A percentile compares a stretch with the other conserved stretches of the same genome.
Evolutionary conservation across 768 basidiomycete species (phyloP).

Genomic region (Pleurotus tuoliensis): DNA sequence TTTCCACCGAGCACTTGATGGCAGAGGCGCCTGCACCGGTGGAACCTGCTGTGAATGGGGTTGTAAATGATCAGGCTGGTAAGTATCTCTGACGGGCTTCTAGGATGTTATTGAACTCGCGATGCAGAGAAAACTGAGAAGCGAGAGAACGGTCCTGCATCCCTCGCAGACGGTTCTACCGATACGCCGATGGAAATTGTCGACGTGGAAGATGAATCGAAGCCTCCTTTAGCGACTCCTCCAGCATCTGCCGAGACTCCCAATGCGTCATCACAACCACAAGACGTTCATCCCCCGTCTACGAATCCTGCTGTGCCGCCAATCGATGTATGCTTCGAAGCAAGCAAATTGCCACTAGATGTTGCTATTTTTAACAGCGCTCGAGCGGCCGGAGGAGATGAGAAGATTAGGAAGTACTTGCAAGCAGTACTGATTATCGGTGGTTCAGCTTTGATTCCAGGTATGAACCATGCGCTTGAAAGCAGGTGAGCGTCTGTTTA

Average conservation of each 20-base stretch:
- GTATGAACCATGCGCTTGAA: slow-evolving; percentile 82
- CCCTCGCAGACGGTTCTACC: slow-evolving; percentile 17
- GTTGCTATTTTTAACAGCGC: slow-evolving; percentile 92
- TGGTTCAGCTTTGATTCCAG: slow-evolving; percentile 75
- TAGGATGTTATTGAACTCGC: background rate
- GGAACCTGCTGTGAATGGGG: slow-evolving; percentile 15
- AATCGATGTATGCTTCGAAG: slow-evolving; percentile 81
- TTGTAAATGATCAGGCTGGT: slow-evolving; percentile 3
- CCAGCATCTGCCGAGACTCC: slow-evolving; percentile 14
- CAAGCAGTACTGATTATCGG: slow-evolving; percentile 87
- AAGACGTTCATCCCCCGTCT: slow-evolving; percentile 19
- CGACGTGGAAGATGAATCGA: slow-evolving; percentile 46
- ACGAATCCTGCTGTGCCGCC: slow-evolving; percentile 41
- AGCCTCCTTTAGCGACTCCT: slow-evolving; percentile 24
- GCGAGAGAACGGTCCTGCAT: slow-evolving; percentile 15
- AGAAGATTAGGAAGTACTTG: slow-evolving; percentile 86
- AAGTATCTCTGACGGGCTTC: background rate
- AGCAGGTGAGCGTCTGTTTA: slow-evolving; percentile 55
- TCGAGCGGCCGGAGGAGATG: slow-evolving; percentile 82
- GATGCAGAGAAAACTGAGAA: slow-evolving; percentile 17
- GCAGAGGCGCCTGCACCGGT: slow-evolving; percentile 26
- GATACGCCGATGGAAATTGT: slow-evolving; percentile 39
- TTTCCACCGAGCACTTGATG: slow-evolving; percentile 81
- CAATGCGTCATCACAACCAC: slow-evolving; percentile 17
- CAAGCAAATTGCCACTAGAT: slow-evolving; percentile 87